Conservation (phyloP, 2,329 filamentous ascomycete genomes). For the Trichocomaceae sp. region DNA sequence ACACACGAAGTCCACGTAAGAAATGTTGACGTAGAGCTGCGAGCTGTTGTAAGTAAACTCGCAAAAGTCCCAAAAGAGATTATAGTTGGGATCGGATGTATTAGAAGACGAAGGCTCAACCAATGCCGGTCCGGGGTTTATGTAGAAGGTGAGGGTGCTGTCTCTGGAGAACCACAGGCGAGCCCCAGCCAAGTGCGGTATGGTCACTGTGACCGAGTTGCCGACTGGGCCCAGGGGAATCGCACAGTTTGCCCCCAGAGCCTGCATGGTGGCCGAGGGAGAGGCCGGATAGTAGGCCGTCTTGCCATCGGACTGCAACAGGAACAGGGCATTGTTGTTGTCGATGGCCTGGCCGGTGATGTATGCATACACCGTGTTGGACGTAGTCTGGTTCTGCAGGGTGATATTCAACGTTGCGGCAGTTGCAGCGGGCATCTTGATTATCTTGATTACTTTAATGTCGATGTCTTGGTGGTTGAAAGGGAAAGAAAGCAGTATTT, state of each 20-base stretch:
- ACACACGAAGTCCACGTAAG: conserved; percentile 67
- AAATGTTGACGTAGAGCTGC: conserved; percentile 63
- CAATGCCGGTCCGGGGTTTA: conserved; percentile 66
- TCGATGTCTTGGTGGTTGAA: no score
- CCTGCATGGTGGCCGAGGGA: conserved; percentile 45
- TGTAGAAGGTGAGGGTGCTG: conserved; percentile 56
- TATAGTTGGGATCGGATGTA: conserved; percentile 55
- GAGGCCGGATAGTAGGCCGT: conserved; percentile 60
- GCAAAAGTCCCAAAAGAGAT: conserved; percentile 59
- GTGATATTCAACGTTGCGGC: conserved; percentile 49
- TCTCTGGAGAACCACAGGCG: conserved; percentile 65
- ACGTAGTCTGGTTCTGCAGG: conserved; percentile 59
- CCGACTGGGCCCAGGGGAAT: conserved; percentile 60
- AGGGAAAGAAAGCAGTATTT: not conserved
- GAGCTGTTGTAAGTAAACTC: conserved; percentile 60
- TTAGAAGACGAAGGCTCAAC: conserved; percentile 71
- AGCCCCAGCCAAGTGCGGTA: conserved; percentile 64
- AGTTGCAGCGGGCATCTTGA: not conserved
- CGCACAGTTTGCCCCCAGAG: conserved; percentile 52
- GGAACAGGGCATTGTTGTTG: conserved; percentile 53
- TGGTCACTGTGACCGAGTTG: conserved; percentile 52
- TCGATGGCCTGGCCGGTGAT: conserved; percentile 62
- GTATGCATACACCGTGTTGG: conserved; percentile 58
- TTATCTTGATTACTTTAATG: no score
- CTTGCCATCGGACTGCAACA: conserved; percentile 60